Base-by-base conservation (phyloP, 768 basidiomycete genomes). In the Amanita phalloides region DNA sequence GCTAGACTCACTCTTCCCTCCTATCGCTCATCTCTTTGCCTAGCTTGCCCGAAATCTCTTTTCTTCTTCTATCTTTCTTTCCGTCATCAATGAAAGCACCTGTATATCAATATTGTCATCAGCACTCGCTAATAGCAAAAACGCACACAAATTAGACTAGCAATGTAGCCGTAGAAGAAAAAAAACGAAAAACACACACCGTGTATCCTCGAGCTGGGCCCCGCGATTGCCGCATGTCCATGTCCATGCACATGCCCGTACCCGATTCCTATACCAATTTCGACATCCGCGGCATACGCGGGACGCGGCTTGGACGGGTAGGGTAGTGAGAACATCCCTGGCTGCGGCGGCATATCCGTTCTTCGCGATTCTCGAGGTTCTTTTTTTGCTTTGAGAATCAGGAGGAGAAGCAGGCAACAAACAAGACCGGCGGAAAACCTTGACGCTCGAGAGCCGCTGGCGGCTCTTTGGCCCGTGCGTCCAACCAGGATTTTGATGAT, bases 21-120 rank as follows among this genome's bases (percentile, higher is more conserved):
- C 85, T 73, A 65, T 90, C 86, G 61, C 64, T 74, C 69, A 85
- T 76, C 57, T 89, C 86, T 63, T 83, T 87, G 21, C 79, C 79
- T 26, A 84, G 63, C 68, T 80, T 85, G 49, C 80, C 78, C n/a
- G 79, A 74, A 28, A 83, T 62, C 49, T 89, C 86, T 60, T 79
- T 82, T 55, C 81, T 71, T 64, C 79, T 78, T 71, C 77, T 82
- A 51, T 85, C 84, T 59, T 76, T 79, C 51, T 80, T 72, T 36
- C 64, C 69, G 26, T 76, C 75, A 51, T 73, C 69, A 56, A 62
- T 60, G 13, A 55, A 30, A 26, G 56, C 48, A 38, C 51, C 56
- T 56, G 41, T 45, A 26, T 9, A 20, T 32, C 30, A 51, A 45
- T 43, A 48, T 35, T 4, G 48, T 33, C 28, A 51, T 45, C 52